A percentile compares a stretch with the other conserved stretches of the same genome.
These are phyloP conservation scores for Citeromyces matritensis DNA, from an alignment of 805 yeast genomes.

Conservation along the genomic window DNA sequence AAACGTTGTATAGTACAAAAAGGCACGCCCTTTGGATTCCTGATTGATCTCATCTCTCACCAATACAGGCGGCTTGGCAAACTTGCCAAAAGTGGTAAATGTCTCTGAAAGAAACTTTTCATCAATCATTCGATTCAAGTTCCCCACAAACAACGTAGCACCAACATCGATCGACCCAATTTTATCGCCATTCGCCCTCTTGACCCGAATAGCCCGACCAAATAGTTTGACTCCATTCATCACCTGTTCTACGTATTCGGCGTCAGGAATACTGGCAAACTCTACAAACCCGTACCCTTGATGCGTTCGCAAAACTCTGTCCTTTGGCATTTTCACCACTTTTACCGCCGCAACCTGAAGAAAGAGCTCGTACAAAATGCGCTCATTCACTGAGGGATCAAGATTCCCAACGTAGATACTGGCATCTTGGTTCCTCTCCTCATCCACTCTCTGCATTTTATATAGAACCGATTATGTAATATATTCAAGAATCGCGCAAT, in stretches of 20 bases:
- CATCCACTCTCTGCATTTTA: no score
- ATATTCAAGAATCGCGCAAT: no score
- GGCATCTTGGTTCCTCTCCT: slow-evolving; percentile 32
- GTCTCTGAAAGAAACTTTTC: slow-evolving; percentile 37
- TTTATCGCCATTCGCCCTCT: slow-evolving; percentile 23
- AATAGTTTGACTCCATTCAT: slow-evolving; percentile 46
- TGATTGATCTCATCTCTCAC: slow-evolving; percentile 30
- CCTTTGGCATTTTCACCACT: slow-evolving; percentile 64
- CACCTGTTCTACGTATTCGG: slow-evolving; percentile 50
- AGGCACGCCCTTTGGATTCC: slow-evolving; percentile 47
- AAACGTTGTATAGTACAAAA: slow-evolving; percentile 48
- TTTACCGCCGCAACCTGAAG: slow-evolving; percentile 73
- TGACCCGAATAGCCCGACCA: slow-evolving; percentile 46
- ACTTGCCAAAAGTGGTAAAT: slow-evolving; percentile 54
- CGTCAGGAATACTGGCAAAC: slow-evolving; percentile 41
- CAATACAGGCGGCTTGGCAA: slow-evolving; percentile 33
- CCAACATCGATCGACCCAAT: slow-evolving; percentile 19
- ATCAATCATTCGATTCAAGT: slow-evolving; percentile 53
- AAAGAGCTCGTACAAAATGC: slow-evolving; percentile 65
- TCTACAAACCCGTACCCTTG: slow-evolving; percentile 89
- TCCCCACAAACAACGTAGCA: slow-evolving; percentile 38
- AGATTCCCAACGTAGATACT: slow-evolving; percentile 74
- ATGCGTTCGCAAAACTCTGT: slow-evolving; percentile 50
- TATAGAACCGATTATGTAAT: no score
- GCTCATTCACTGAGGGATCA: slow-evolving; percentile 61